Evolutionary conservation across 2,329 filamentous ascomycete species (phyloP).

Genomic region (Mariannaea sp.): DNA sequence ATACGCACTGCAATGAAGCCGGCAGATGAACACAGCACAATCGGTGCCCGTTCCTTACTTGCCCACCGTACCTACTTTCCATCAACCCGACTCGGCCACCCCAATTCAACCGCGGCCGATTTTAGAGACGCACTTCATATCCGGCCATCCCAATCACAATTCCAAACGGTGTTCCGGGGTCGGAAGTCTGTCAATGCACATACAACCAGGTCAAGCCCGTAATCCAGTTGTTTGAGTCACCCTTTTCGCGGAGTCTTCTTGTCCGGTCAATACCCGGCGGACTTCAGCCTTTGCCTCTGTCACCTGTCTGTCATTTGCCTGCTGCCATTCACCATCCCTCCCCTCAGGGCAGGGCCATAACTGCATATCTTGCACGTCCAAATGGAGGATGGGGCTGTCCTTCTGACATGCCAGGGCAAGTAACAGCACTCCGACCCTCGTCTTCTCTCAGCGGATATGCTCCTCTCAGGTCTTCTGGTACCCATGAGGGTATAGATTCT

Average conservation of each 20-base stretch:
- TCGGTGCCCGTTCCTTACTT: too few relatives aligned
- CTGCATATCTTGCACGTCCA: constrained; percentile 7
- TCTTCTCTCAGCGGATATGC: constrained; percentile 21
- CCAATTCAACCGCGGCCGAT: constrained; percentile 19
- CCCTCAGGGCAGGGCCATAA: constrained; percentile 6
- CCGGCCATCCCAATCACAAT: constrained; percentile 1
- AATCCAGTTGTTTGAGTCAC: constrained; percentile 18
- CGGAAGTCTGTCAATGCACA: constrained; percentile 17
- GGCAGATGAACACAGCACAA: too few relatives aligned
- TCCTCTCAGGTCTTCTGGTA: constrained; percentile 26
- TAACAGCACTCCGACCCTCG: constrained; percentile 17
- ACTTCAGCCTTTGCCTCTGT: constrained; percentile 5
- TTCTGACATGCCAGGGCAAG: constrained; percentile 16
- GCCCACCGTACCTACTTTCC: constrained; percentile 11
- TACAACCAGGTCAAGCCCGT: constrained; percentile 16
- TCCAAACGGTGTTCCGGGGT: constrained; percentile 9
- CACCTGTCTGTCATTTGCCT: constrained; percentile 4
- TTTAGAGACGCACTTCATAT: constrained; percentile 12
- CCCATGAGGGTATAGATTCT: constrained; percentile 16
- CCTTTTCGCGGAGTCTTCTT: constrained; percentile 11
- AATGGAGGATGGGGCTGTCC: constrained; percentile 13
- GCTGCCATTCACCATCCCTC: constrained; percentile 4
- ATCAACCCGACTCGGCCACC: constrained; percentile 21
- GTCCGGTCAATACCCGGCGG: constrained; percentile 30
- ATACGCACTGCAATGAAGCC: too few relatives aligned